Percentiles rank a stretch among this genome's conserved stretches.
Conservation (phyloP, 805 yeast species). For the Saccharomycopsis capsularis region DNA sequence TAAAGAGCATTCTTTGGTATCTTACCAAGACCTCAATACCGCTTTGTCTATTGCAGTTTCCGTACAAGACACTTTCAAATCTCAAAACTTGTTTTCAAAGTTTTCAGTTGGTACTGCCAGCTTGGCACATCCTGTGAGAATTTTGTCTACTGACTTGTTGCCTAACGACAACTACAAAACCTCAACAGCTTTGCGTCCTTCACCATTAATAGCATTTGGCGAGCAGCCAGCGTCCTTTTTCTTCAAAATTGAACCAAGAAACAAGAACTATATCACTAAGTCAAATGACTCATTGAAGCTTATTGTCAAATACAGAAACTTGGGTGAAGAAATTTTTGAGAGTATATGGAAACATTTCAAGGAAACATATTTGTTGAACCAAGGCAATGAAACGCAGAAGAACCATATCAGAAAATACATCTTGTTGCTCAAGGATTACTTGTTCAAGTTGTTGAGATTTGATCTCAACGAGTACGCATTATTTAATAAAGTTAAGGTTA, state of each 20-base stretch:
- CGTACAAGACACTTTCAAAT: slow-evolving; percentile 70
- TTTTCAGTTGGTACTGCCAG: slow-evolving; percentile 61
- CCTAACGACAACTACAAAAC: slow-evolving; percentile 31
- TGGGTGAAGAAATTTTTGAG: slow-evolving; percentile 38
- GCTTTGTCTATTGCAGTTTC: slow-evolving; percentile 60
- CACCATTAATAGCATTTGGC: slow-evolving; percentile 45
- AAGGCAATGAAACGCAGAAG: slow-evolving; percentile 10
- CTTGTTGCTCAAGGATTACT: slow-evolving; percentile 25
- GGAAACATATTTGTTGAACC: slow-evolving; percentile 17
- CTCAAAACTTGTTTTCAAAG: slow-evolving; percentile 50
- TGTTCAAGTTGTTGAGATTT: slow-evolving; percentile 26
- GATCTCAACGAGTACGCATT: slow-evolving; percentile 32
- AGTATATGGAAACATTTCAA: slow-evolving; percentile 25
- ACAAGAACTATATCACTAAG: slow-evolving; percentile 22
- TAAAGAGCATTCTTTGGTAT: slow-evolving; percentile 11
- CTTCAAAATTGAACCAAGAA: slow-evolving; percentile 39
- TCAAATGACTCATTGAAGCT: slow-evolving; percentile 36
- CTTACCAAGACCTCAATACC: slow-evolving; percentile 37
- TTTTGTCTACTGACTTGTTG: slow-evolving; percentile 37
- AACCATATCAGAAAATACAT: slow-evolving; percentile 24
- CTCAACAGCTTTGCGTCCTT: slow-evolving; percentile 27
- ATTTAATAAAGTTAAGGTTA: slow-evolving; percentile 24
- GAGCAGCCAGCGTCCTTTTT: slow-evolving; percentile 67
- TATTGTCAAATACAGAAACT: slow-evolving; percentile 38
- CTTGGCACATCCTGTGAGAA: slow-evolving; percentile 44